These are phyloP conservation scores for Glebionis coronaria DNA, from an alignment of 129 eudicot genomes.

Conservation along the genomic window DNA sequence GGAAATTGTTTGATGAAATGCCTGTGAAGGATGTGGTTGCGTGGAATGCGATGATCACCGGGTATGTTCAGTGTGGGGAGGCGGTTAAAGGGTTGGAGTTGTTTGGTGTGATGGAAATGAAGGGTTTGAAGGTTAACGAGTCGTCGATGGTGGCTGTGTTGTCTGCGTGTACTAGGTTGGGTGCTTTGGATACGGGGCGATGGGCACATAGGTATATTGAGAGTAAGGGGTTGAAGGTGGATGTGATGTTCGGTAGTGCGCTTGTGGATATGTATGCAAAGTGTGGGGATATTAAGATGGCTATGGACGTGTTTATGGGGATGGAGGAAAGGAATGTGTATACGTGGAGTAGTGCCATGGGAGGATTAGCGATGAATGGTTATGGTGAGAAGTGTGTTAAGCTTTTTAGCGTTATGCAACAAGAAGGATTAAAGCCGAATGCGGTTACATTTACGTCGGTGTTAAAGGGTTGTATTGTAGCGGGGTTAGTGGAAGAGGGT, in stretches of 20 bases:
- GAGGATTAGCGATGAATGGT: constrained; percentile 51
- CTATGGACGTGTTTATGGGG: constrained; percentile 38
- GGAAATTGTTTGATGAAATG: constrained; percentile 46
- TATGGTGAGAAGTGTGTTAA: constrained; percentile 28
- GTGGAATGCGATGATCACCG: constrained; percentile 51
- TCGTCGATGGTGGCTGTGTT: constrained; percentile 37
- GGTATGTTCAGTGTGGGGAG: constrained; percentile 20
- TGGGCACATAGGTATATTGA: constrained; percentile 21
- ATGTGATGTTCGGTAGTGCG: constrained; percentile 38
- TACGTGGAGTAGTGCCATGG: constrained; percentile 49
- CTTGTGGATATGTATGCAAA: constrained; percentile 55
- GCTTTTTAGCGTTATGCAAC: constrained; percentile 20
- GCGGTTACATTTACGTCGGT: constrained; percentile 38
- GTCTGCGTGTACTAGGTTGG: constrained; percentile 40
- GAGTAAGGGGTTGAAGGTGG: constrained; percentile 20
- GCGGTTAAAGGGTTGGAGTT: not conserved
- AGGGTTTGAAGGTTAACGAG: constrained; percentile 35
- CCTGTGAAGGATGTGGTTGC: constrained; percentile 36
- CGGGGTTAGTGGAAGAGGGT: constrained; percentile 44
- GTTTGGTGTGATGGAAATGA: constrained; percentile 33
- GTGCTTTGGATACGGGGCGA: constrained; percentile 26
- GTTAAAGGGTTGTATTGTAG: constrained; percentile 41
- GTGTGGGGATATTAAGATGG: constrained; percentile 44
- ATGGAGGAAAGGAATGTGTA: constrained; percentile 40
- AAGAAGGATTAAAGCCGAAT: constrained; percentile 28